Conservation (phyloP, 192 early-diverging fungal genomes). For the Coemansia sp. region DNA sequence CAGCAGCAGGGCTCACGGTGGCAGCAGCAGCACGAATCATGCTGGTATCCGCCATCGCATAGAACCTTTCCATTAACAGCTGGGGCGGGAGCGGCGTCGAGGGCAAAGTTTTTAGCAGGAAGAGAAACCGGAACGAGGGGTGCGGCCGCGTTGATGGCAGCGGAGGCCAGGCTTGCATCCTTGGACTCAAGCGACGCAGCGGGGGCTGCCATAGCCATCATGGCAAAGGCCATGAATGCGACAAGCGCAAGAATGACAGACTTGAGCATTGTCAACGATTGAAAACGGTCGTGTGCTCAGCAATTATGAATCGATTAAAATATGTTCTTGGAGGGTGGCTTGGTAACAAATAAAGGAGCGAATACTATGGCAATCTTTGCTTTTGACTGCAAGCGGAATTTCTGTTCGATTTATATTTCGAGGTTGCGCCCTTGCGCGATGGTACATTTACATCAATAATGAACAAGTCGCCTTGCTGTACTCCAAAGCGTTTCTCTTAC, state of each 20-base stretch:
- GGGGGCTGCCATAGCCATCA: slow-evolving; percentile 45
- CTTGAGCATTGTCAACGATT: slow-evolving; percentile 23
- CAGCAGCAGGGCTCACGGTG: slow-evolving; percentile 1
- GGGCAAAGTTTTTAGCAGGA: slow-evolving; percentile 2
- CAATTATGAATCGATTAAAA: not conserved
- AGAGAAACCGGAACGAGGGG: not conserved
- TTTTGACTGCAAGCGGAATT: no score
- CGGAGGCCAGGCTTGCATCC: not conserved
- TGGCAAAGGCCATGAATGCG: slow-evolving; percentile 35
- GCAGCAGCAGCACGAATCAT: slow-evolving; percentile 15
- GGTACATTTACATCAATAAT: no score
- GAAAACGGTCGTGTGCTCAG: no score
- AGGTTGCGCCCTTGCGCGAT: no score
- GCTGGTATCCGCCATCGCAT: slow-evolving; percentile 16
- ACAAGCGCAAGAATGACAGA: slow-evolving; percentile 32
- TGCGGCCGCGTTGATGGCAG: not conserved
- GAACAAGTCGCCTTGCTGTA: no score
- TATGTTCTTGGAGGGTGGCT: no score
- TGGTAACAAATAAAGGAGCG: no score
- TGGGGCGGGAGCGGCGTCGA: not conserved
- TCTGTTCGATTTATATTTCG: no score
- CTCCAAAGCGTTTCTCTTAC: no score
- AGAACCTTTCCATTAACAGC: slow-evolving; percentile 16
- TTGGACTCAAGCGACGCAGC: slow-evolving; percentile 1
- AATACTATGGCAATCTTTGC: no score